Evolutionary conservation across 164 flowering plant genomes (phyloP).

Genomic region (Warburgia ugandensis): DNA sequence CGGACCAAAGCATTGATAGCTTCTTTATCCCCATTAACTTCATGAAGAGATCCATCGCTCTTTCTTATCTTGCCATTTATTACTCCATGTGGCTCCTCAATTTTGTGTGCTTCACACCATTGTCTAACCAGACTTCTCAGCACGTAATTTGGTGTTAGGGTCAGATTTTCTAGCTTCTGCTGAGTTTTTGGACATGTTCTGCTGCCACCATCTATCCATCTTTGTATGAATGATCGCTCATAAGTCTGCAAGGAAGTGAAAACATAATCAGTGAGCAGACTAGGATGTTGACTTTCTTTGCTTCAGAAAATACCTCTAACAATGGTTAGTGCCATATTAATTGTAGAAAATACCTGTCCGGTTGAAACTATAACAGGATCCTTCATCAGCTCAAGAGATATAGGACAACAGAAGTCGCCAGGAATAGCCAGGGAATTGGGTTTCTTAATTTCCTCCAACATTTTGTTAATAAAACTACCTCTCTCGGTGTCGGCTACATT

Average conservation of each 20-base stretch:
- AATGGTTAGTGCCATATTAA: no score
- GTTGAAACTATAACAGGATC: constrained; percentile 96
- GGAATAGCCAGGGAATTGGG: constrained; percentile 47
- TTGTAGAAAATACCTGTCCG: constrained; percentile 80
- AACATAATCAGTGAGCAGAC: no score
- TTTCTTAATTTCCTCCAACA: constrained; percentile 44
- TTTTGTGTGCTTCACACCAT: constrained; percentile 62
- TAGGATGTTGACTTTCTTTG: no score
- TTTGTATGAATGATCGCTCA: constrained; percentile 83
- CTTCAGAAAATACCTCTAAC: no score
- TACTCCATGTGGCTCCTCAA: constrained; percentile 53
- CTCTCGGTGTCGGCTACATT: no score
- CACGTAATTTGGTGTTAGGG: constrained; percentile 78
- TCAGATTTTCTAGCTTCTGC: constrained; percentile 59
- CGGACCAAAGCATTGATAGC: constrained; percentile 56
- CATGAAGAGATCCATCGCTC: constrained; percentile 70
- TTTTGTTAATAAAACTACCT: no score
- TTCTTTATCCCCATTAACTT: constrained; percentile 61
- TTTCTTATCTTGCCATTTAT: constrained; percentile 49
- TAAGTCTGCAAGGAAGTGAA: no score
- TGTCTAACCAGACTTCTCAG: constrained; percentile 69
- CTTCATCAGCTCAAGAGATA: constrained; percentile 89
- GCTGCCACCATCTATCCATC: constrained; percentile 91
- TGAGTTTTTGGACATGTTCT: constrained; percentile 88
- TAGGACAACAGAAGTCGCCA: constrained; percentile 82